phyloP scores from a whole-genome alignment of 2,329 filamentous ascomycete species.

The Alternaria ethzedia region DNA sequence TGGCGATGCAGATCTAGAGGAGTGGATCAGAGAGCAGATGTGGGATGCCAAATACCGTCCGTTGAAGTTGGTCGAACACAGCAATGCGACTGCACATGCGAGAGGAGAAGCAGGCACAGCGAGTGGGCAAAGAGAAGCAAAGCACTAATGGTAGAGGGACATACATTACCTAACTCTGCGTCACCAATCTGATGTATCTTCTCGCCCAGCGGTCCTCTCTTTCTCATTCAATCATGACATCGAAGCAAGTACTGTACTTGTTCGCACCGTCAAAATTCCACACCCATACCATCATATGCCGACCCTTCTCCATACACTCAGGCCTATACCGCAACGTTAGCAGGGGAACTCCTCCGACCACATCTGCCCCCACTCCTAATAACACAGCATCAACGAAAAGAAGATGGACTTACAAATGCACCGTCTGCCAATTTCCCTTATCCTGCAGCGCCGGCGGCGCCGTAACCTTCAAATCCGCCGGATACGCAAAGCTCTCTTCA shows the following conservation, averaged over 20 bases:
- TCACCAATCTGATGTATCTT: not conserved
- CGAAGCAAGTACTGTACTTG: constrained; percentile 35
- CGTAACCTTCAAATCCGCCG: constrained; percentile 21
- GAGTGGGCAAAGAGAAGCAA: constrained; percentile 31
- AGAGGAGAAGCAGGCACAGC: constrained; percentile 62
- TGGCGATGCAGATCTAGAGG: constrained; percentile 63
- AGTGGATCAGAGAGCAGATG: constrained; percentile 81
- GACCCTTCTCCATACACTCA: constrained; percentile 28
- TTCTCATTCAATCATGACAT: constrained; percentile 26
- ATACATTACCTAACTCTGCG: not conserved
- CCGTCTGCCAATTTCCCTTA: constrained; percentile 36
- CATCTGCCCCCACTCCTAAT: not conserved
- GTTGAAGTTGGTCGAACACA: constrained; percentile 62
- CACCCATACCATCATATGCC: constrained; percentile 40
- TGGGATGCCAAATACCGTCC: constrained; percentile 75
- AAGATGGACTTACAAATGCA: constrained; percentile 19
- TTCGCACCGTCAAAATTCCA: constrained; percentile 24
- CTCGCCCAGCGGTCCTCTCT: not conserved
- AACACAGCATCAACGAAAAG: not conserved
- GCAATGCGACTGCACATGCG: constrained; percentile 63
- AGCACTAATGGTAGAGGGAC: not conserved
- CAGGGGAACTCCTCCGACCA: not conserved
- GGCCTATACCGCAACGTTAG: constrained; percentile 18
- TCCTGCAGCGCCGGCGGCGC: constrained; percentile 28
- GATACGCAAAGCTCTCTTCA: constrained; percentile 30